Evolutionary conservation across 2,329 filamentous ascomycete genomes (phyloP).

Genomic region (Tolypocladium endophyticum): DNA sequence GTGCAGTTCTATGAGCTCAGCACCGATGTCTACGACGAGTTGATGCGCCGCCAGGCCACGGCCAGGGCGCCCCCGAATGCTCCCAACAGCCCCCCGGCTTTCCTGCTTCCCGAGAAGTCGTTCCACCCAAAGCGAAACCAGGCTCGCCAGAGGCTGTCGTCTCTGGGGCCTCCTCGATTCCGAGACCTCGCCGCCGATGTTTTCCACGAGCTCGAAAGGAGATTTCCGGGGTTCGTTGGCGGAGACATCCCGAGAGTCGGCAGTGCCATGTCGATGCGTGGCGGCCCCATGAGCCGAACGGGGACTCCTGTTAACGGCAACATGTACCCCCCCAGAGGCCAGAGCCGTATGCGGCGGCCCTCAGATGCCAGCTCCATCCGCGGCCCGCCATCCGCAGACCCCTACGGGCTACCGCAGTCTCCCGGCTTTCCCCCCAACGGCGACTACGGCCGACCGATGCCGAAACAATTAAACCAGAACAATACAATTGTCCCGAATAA

Average conservation of each 20-base stretch:
- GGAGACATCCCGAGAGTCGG: conserved; percentile 57
- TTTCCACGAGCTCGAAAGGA: conserved; percentile 84
- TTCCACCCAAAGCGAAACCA: conserved; percentile 98
- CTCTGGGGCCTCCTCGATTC: conserved; percentile 76
- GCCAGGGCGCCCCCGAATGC: conserved; percentile 43
- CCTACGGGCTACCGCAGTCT: conserved; percentile 47
- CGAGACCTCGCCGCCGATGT: conserved; percentile 91
- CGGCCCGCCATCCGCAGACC: conserved; percentile 30
- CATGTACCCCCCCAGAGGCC: conserved; percentile 37
- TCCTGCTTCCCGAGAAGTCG: conserved; percentile 70
- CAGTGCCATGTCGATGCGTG: conserved; percentile 57
- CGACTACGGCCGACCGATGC: conserved; percentile 65
- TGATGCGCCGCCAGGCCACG: conserved; percentile 71
- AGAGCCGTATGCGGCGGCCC: conserved; percentile 43
- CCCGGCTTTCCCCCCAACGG: conserved; percentile 46
- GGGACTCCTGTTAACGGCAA: conserved; percentile 52
- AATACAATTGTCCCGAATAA: conserved; percentile 98
- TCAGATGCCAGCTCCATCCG: conserved; percentile 54
- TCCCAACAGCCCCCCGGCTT: conserved; percentile 51
- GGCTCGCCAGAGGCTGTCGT: conserved; percentile 89
- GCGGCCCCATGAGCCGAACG: conserved; percentile 45
- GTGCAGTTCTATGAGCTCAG: conserved; percentile 97
- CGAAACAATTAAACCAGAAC: conserved; percentile 77
- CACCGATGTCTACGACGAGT: conserved; percentile 94
- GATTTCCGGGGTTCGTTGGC: conserved; percentile 71